Evolutionary conservation across 2,329 filamentous ascomycete genomes (phyloP), one percentile per base, ranked within the genome.

Genomic region (Stemphylium beticola): DNA sequence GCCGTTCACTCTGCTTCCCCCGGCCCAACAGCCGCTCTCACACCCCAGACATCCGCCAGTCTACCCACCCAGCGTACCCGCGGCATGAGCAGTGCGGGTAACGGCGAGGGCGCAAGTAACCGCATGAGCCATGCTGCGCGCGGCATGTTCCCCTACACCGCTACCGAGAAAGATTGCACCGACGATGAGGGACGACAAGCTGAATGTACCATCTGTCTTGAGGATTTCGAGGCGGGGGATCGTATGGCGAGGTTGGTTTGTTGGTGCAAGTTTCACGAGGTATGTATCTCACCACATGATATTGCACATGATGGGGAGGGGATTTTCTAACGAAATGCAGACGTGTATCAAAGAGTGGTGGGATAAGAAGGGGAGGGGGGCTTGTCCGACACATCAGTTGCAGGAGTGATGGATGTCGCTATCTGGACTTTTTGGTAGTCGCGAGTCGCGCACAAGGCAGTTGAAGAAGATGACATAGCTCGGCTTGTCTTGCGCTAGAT

Each of bases 131-230:
- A 69, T 43, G 62, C 69, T 14, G 58, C 65, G 32, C 53, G 68
- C 1, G 74, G 80, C 18, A 82, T 83, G 78, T 74, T 79, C 8
- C 67, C 78, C 2, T 87, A 85, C 60, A 78, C 74, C 5, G 85
- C 85, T 0, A 87, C 82, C 0, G 85, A 88, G 69, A 88, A 88
- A 66, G 85, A 88, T 58, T 87, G 85, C 61, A 67, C 83, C 1
- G 81, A 81, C 4, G 82, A 85, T 49, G 80, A 83, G 15, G 78
- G 77, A 2, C 72, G 74, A 38, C 62, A 75, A 46, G 81, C 82
- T 37, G 85, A 88, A 65, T 88, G 85, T 59, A 81, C 84, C 8
- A 87, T 88, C 46, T 88, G 85, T 67, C 83, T 87, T 66, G 85
- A 87, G 58, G 85, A 88, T 50, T 87, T 87, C 66, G 80, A 84